These are phyloP conservation scores for Gynostemma pentaphyllum DNA, from an alignment of 306 rosid species.

Conservation along the genomic window DNA sequence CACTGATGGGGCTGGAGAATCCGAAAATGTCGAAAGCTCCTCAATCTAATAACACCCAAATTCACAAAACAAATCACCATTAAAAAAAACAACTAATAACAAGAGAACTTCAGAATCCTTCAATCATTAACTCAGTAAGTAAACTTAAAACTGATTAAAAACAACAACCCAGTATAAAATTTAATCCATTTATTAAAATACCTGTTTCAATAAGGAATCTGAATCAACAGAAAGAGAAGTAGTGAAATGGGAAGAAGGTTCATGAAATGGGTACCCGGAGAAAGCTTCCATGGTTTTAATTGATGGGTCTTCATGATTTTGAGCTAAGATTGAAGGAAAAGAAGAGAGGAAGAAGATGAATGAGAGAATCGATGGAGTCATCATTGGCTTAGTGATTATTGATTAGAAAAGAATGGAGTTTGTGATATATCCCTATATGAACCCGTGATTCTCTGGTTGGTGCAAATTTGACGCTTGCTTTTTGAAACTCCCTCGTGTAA, in stretches of 20 bases:
- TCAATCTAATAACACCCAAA: conserved; percentile 46
- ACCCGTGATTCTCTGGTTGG: background rate
- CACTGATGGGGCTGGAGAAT: conserved; percentile 83
- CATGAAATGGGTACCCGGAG: conserved; percentile 68
- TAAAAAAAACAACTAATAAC: background rate
- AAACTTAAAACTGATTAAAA: background rate
- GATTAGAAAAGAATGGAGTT: background rate
- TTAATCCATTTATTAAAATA: background rate
- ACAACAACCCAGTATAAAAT: background rate
- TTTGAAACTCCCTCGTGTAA: background rate
- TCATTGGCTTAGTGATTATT: background rate
- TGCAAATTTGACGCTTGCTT: background rate
- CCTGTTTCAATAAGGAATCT: conserved; percentile 68
- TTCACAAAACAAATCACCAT: conserved; percentile 6
- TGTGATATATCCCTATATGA: background rate
- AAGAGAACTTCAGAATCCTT: background rate
- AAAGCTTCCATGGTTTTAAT: conserved; percentile 75
- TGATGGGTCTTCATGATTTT: conserved; percentile 46
- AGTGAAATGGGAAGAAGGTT: conserved; percentile 24
- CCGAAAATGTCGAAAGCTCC: conserved; percentile 72
- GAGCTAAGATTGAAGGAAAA: conserved; percentile 23
- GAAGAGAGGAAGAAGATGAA: conserved; percentile 24
- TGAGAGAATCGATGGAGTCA: conserved; percentile 7
- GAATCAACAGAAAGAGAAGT: conserved; percentile 52
- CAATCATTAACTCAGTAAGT: background rate